Evolutionary conservation across 495 filamentous ascomycete species (phyloP).

Genomic region (Durotheca rogersii): DNA sequence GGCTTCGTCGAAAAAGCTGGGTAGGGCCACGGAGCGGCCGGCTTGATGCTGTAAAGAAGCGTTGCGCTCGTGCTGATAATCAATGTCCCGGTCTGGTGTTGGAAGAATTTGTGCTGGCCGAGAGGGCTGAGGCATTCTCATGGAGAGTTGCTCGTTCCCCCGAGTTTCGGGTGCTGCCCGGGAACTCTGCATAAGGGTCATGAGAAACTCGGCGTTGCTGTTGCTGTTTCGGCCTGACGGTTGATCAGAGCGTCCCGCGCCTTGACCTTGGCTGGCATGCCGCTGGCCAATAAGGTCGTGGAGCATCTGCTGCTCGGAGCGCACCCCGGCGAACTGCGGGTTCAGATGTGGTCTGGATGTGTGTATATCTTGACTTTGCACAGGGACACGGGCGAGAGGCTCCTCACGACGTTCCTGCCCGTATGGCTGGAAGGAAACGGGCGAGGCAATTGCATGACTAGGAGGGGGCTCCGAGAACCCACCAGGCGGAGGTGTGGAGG

Average conservation of each 20-base stretch:
- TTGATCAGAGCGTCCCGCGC: slow-evolving; percentile 38
- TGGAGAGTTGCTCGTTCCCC: slow-evolving; percentile 43
- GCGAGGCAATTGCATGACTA: slow-evolving; percentile 39
- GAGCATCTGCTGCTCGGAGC: slow-evolving; percentile 53
- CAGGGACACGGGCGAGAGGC: slow-evolving; percentile 31
- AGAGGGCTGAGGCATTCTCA: slow-evolving; percentile 42
- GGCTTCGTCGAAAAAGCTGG: slow-evolving; percentile 45
- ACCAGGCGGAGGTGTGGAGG: slow-evolving; percentile 24
- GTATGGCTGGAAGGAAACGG: slow-evolving; percentile 47
- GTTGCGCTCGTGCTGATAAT: slow-evolving; percentile 45
- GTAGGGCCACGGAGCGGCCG: slow-evolving; percentile 32
- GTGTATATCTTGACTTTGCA: slow-evolving; percentile 47
- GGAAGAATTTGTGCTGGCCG: slow-evolving; percentile 38
- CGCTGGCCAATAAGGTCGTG: slow-evolving; percentile 57
- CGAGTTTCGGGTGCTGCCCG: slow-evolving; percentile 45
- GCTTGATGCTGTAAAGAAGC: slow-evolving; percentile 30
- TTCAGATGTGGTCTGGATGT: slow-evolving; percentile 42
- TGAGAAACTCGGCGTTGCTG: slow-evolving; percentile 56
- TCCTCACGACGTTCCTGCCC: slow-evolving; percentile 46
- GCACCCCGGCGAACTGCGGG: slow-evolving; percentile 41
- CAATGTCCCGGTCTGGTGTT: slow-evolving; percentile 43
- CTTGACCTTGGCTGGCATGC: slow-evolving; percentile 41
- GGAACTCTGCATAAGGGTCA: slow-evolving; percentile 55
- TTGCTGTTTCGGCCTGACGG: slow-evolving; percentile 43
- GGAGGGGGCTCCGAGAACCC: slow-evolving; percentile 38